Percentiles rank a stretch among this genome's conserved stretches.
These are phyloP conservation scores for Tulasnella calospora DNA, from an alignment of 768 basidiomycete genomes.

Conservation along the genomic window DNA sequence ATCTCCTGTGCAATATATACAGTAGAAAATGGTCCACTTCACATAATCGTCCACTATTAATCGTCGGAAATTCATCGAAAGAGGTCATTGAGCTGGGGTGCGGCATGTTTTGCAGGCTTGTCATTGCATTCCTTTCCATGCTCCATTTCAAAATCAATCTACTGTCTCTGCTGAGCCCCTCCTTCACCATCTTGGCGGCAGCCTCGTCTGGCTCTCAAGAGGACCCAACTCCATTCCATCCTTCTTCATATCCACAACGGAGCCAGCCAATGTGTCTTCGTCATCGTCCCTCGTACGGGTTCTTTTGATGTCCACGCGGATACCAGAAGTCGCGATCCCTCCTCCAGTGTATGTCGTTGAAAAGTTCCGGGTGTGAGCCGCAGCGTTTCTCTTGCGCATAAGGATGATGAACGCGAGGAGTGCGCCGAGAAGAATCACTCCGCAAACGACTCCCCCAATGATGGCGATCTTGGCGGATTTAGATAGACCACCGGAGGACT, in stretches of 20 bases:
- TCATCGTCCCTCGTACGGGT: not conserved
- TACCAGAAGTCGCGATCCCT: not conserved
- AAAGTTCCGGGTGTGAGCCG: not conserved
- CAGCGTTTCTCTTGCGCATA: not conserved
- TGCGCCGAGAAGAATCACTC: not conserved
- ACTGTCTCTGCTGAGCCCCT: not conserved
- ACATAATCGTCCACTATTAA: not conserved
- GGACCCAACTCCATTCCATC: not conserved
- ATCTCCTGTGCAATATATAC: not conserved
- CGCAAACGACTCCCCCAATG: not conserved
- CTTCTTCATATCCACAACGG: not conserved
- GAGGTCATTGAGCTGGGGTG: not conserved
- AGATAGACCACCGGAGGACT: not conserved
- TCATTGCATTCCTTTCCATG: not conserved
- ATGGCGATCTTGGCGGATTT: slow-evolving; percentile 8
- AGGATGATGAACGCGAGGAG: slow-evolving; percentile 10
- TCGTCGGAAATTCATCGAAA: not conserved
- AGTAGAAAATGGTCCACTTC: not conserved
- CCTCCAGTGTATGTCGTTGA: not conserved
- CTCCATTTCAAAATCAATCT: not conserved
- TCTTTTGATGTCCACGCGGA: not conserved
- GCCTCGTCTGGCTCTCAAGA: not conserved
- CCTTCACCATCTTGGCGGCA: not conserved
- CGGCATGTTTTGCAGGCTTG: not conserved
- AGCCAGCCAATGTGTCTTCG: not conserved